Evolutionary conservation across 2,329 filamentous ascomycete species (phyloP), one percentile per base, ranked within the genome.

Genomic region (Colletotrichum trifolii): DNA sequence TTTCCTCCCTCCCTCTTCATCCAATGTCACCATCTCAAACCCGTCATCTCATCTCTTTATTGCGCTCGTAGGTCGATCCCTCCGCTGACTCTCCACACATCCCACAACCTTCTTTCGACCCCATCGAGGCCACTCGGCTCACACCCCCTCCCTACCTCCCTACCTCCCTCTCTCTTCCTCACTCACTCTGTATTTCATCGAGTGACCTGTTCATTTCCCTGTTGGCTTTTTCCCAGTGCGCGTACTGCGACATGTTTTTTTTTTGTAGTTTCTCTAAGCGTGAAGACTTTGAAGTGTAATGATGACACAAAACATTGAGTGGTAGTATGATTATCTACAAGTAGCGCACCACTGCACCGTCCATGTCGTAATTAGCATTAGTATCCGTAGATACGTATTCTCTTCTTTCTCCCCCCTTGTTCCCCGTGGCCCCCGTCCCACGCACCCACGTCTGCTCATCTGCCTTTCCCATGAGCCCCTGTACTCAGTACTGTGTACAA

Each of bases 41-140:
- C 64, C 62, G 53, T 57, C 62, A 57, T 65, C 62, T 65, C 62
- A 65, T 65, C 58, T 57, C 52, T 62, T 52, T 65, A 33, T 62
- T 61, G 58, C 60, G 60, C 47, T 63, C 60, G 48, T 60, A 66
- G 64, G 64, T 59, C 60, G 64, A 66, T 66, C 64, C 64, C 64
- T 64, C 63, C 45, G 64, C 64, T 54, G 60, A 48, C 60, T 66
- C 64, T 64, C 64, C 60, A 63, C 64, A 66, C 60, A 64, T 66
- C 64, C 64, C 64, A 66, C 60, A 66, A 66, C 64, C 64, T 66
- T 66, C 64, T 66, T 66, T 66, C 60, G 64, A 66, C 60, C 60
- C 64, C 54, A 35, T 59, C 60, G 39, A 43, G 46, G 12, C n/a
- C 59, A 48, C 38, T 66, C 33, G 35, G 35, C 25, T 45, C 64